Evolutionary conservation across 805 yeast genomes (phyloP).

Genomic region (Metschnikowia amazonensis): DNA sequence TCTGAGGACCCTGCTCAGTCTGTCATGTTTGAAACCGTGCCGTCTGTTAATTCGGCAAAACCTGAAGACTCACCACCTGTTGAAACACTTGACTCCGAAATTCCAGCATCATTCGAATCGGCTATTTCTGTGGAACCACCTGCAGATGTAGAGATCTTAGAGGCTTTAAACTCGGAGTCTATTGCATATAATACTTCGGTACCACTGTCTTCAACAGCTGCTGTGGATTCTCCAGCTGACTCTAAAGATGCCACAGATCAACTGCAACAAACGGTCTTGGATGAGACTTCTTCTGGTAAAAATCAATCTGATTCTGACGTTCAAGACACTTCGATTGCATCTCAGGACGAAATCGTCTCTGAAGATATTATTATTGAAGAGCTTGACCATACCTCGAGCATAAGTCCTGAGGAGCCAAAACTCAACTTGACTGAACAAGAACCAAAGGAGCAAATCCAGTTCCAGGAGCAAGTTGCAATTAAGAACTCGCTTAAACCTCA

Average conservation of each 20-base stretch:
- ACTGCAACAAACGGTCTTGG: not conserved
- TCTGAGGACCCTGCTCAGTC: slow-evolving; percentile 16
- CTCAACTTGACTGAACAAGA: slow-evolving; percentile 2
- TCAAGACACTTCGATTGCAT: not conserved
- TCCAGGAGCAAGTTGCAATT: not conserved
- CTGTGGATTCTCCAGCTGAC: not conserved
- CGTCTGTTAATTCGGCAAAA: not conserved
- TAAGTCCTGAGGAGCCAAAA: not conserved
- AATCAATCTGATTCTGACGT: not conserved
- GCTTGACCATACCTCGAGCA: not conserved
- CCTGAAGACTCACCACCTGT: not conserved
- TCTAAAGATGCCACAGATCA: not conserved
- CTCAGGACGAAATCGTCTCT: slow-evolving; percentile 1
- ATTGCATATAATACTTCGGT: not conserved
- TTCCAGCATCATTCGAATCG: not conserved
- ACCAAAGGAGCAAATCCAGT: not conserved
- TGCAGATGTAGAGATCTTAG: not conserved
- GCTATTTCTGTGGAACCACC: not conserved
- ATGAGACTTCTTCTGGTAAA: not conserved
- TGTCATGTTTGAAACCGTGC: not conserved
- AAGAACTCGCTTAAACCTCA: not conserved
- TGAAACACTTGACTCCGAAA: not conserved
- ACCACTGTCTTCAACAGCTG: not conserved
- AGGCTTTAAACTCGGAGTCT: not conserved
- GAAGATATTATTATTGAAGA: not conserved